phyloP scores from a whole-genome alignment of 169 alveolate species.

The Cytauxzoon felis region DNA sequence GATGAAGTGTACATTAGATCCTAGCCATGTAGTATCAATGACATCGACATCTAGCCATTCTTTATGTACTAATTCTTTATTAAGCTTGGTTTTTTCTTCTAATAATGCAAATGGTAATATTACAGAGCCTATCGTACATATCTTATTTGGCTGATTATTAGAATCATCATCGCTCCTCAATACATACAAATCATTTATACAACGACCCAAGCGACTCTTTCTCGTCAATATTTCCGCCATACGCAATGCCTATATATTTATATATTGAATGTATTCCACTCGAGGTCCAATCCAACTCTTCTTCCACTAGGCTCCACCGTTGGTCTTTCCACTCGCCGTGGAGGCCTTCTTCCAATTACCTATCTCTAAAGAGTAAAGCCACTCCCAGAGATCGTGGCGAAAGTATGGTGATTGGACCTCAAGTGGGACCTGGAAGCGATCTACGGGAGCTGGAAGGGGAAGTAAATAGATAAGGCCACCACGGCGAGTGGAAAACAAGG shows the following conservation, averaged over 20 bases:
- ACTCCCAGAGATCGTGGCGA: too few species aligned
- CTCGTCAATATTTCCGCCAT: conserved; percentile 24
- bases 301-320: too few species aligned
- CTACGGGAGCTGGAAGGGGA: too few species aligned
- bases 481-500: too few species aligned
- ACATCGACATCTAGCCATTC: conserved; percentile 83
- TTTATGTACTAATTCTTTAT: conserved; percentile 6
- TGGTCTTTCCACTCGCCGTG: too few species aligned
- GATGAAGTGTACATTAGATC: conserved; percentile 61
- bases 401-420: too few species aligned
- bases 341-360: too few species aligned
- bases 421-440: too few species aligned
- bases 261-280: neutral
- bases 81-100: conserved; percentile 8
- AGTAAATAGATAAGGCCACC: too few species aligned
- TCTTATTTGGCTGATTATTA: neutral
- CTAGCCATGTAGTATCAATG: conserved; percentile 79
- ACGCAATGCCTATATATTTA: conserved; percentile 4
- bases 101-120: conserved; percentile 17
- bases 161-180: conserved; percentile 6
- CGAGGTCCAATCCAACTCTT: too few species aligned
- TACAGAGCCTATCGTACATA: conserved; percentile 10
- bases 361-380: too few species aligned
- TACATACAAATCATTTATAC: conserved; percentile 19
- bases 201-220: conserved; percentile 26